A percentile compares a stretch with the other conserved stretches of the same genome.
These are phyloP conservation scores for Lactarius akahatsu DNA, from an alignment of 768 basidiomycete genomes.

Conservation along the genomic window DNA sequence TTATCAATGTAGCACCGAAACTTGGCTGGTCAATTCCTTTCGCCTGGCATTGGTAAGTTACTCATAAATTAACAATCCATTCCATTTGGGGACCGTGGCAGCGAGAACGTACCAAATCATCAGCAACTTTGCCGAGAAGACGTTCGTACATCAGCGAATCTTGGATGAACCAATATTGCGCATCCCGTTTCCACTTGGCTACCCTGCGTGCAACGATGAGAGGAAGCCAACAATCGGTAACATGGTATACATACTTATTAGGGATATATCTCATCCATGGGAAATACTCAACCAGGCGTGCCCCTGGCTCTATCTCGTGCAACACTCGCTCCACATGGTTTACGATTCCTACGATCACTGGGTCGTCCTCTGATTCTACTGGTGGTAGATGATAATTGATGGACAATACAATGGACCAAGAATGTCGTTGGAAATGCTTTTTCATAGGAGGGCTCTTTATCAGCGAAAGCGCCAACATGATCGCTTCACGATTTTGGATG, in stretches of 20 bases:
- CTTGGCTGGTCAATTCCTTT: conserved; percentile 3
- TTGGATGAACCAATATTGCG: no score
- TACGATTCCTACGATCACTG: neutral
- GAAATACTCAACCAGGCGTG: neutral
- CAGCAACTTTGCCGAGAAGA: no score
- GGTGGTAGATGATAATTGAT: neutral
- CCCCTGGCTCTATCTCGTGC: neutral
- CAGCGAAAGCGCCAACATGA: conserved; percentile 20
- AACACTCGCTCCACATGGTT: neutral
- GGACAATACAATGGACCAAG: conserved; percentile 30
- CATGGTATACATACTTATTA: neutral
- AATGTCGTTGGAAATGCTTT: conserved; percentile 34
- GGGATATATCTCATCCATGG: neutral
- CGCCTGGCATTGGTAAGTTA: neutral
- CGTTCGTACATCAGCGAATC: no score
- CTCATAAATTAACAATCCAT: no score
- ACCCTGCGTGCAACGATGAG: neutral
- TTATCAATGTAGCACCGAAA: neutral
- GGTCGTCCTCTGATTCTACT: conserved; percentile 18
- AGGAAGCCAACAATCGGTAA: neutral
- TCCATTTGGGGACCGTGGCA: no score
- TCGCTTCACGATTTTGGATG: neutral
- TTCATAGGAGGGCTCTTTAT: conserved; percentile 35
- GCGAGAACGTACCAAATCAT: no score
- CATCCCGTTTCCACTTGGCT: no score